A percentile compares a stretch with the other conserved stretches of the same genome.
Evolutionary conservation across 352 stramenopile genomes (phyloP).

Genomic region (Phytophthora hibernalis): DNA sequence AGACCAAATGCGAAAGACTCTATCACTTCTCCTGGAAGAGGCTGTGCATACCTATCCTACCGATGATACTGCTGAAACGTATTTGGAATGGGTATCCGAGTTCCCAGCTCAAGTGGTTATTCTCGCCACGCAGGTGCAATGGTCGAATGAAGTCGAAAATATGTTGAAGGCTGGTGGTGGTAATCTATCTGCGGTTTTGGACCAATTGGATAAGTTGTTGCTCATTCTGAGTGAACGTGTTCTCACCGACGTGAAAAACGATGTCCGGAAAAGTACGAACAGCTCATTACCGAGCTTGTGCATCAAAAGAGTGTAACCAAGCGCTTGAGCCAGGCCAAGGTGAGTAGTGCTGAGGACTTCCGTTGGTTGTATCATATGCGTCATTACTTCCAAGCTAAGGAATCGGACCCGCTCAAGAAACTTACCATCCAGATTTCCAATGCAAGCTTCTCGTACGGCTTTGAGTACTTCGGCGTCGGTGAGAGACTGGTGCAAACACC

Average conservation of each 20-base stretch:
- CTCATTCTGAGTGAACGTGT: slow-evolving; percentile 97
- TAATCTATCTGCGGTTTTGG: slow-evolving; percentile 54
- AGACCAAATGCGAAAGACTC: slow-evolving; percentile 96
- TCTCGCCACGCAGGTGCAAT: slow-evolving; percentile 97
- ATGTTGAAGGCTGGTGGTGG: slow-evolving; percentile 77
- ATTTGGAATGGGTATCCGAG: slow-evolving; percentile 97
- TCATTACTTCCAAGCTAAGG: slow-evolving; percentile 95
- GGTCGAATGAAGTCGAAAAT: slow-evolving; percentile 95
- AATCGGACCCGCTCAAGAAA: slow-evolving; percentile 90
- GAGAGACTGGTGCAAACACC: slow-evolving; percentile 99
- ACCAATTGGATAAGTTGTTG: slow-evolving; percentile 88
- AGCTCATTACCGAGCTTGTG: slow-evolving; percentile 99
- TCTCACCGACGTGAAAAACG: slow-evolving; percentile 93
- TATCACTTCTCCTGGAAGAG: slow-evolving; percentile 95
- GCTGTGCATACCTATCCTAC: slow-evolving; percentile 87
- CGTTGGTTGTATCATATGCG: slow-evolving; percentile 99
- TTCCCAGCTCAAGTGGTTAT: slow-evolving; percentile 99
- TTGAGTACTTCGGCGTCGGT: slow-evolving; percentile 99
- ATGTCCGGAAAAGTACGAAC: slow-evolving; percentile 99
- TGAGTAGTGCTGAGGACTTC: slow-evolving; percentile 94
- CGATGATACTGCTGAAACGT: slow-evolving; percentile 82
- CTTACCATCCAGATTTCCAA: slow-evolving; percentile 98
- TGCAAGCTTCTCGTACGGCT: slow-evolving; percentile 98
- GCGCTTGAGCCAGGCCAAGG: slow-evolving; percentile 87
- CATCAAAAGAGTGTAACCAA: slow-evolving; percentile 98